Base-by-base conservation (phyloP, 306 rosid genomes). In the Betula pendula region DNA sequence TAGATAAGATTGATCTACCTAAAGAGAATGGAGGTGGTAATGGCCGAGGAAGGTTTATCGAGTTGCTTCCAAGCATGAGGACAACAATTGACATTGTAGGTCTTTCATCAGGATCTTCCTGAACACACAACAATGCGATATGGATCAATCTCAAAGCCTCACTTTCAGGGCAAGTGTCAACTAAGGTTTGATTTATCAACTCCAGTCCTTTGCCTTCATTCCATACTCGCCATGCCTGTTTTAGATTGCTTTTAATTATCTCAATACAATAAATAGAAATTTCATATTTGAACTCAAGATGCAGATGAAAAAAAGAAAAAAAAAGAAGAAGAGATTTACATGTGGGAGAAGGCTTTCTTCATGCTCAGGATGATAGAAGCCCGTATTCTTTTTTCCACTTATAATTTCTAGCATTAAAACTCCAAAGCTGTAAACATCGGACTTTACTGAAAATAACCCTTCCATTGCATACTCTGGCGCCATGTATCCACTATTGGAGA, bases 381-480 rank as follows among this genome's bases (percentile, higher is more conserved):
- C 22, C 9, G 2, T 62, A 20, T 63, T 75, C 38, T 71, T 79
- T 20, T 17, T 70, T 27, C 83, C 80, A 2, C 19, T 74, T 10
- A 75, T 7, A 2, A 74, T 74, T 62, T 83, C 83, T 22, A 83
- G 59, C 10, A 83, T 7, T 40, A 79, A 8, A 19, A 79, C 72
- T 40, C 86, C 84, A n/a, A 83, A 83, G 16, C 84, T 83, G 25
- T 69, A 83, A 45, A 83, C 81, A 50, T 79, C 81, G 0, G 79
- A 83, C 27, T 79, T 79, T 3, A 55, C n/a, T 2, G 84, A 79
- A 11, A 70, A 83, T 2, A 31, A 3, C 24, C 83, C 86, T 0
- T 51, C 16, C 43, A 62, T 40, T 22, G 71, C 83, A 44, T 83
- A 83, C 5, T 83, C 83, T 1, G 81, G 86, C 2, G 83, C 83